Evolutionary conservation across 2,329 filamentous ascomycete genomes (phyloP).

Genomic region (Cercospora brassicicola): DNA sequence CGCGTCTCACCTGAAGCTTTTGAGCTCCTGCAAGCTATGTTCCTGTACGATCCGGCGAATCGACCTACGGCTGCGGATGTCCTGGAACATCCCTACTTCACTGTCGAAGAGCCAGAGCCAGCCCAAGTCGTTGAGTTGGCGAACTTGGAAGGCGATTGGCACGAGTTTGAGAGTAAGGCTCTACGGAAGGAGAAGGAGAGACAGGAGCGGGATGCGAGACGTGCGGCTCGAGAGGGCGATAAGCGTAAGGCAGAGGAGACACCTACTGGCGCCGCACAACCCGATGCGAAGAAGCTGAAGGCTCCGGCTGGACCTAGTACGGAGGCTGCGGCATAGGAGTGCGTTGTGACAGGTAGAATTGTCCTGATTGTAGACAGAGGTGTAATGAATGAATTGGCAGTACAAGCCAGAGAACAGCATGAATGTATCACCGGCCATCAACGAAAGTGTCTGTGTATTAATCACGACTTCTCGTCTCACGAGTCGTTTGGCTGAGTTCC

Average conservation of each 20-base stretch:
- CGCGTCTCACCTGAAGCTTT: conserved; percentile 77
- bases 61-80: conserved; percentile 82
- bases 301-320: conserved; percentile 11
- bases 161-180: conserved; percentile 97
- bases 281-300: conserved; percentile 33
- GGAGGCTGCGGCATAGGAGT: conserved; percentile 11
- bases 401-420: conserved; percentile 8
- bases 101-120: conserved; percentile 72
- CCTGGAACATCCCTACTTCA: conserved; percentile 85
- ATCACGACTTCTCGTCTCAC: neutral
- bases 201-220: conserved; percentile 57
- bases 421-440: neutral
- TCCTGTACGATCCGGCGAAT: conserved; percentile 81
- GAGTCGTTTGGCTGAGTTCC: neutral
- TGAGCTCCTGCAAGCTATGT: conserved; percentile 79
- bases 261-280: conserved; percentile 16
- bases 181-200: conserved; percentile 84
- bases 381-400: conserved; percentile 19
- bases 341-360: neutral
- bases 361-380: conserved; percentile 12
- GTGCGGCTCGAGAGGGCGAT: conserved; percentile 48
- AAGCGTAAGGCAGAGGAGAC: conserved; percentile 38
- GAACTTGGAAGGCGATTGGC: conserved; percentile 88
- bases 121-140: conserved; percentile 80
- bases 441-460: neutral